phyloP scores from a whole-genome alignment of 108 stramenopile genomes.

The Nitzschia sp. region DNA sequence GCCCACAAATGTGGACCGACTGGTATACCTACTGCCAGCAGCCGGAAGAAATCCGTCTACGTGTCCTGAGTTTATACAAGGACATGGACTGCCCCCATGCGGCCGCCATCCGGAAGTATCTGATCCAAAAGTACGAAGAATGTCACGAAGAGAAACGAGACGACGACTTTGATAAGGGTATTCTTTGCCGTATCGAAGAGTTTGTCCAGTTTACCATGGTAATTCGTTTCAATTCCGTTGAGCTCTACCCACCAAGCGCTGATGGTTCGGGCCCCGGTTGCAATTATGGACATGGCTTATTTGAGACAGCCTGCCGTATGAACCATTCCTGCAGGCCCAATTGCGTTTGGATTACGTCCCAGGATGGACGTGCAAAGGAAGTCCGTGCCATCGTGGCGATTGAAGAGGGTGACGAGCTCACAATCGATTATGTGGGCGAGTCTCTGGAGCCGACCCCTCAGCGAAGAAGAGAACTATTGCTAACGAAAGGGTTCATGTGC shows the following conservation, averaged over 20 bases:
- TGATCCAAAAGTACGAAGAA: conserved; percentile 14
- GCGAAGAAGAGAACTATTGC: conserved; percentile 26
- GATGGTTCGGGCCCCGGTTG: conserved; percentile 36
- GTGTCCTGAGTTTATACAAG: conserved; percentile 23
- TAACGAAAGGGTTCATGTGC: conserved; percentile 32
- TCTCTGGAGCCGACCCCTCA: conserved; percentile 24
- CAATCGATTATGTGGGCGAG: conserved; percentile 32
- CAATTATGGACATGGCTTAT: conserved; percentile 30
- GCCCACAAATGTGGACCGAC: conserved; percentile 39
- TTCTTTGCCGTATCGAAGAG: conserved; percentile 27
- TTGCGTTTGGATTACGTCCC: conserved; percentile 38
- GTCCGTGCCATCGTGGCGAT: conserved; percentile 32
- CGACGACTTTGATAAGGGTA: conserved; percentile 16
- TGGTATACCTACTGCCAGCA: conserved; percentile 32
- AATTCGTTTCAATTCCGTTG: conserved; percentile 39
- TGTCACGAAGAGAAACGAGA: conserved; percentile 4
- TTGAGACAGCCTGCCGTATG: conserved; percentile 43
- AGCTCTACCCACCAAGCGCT: conserved; percentile 28
- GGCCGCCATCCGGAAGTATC: conserved; percentile 12
- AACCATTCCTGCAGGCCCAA: conserved; percentile 43
- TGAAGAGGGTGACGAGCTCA: conserved; percentile 36
- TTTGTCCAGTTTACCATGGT: conserved; percentile 42
- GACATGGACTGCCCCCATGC: conserved; percentile 41
- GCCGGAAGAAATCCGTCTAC: conserved; percentile 11
- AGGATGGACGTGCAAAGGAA: conserved; percentile 32